Base-by-base conservation (phyloP, 768 basidiomycete species). In the Chlorophyllum brunneum region DNA sequence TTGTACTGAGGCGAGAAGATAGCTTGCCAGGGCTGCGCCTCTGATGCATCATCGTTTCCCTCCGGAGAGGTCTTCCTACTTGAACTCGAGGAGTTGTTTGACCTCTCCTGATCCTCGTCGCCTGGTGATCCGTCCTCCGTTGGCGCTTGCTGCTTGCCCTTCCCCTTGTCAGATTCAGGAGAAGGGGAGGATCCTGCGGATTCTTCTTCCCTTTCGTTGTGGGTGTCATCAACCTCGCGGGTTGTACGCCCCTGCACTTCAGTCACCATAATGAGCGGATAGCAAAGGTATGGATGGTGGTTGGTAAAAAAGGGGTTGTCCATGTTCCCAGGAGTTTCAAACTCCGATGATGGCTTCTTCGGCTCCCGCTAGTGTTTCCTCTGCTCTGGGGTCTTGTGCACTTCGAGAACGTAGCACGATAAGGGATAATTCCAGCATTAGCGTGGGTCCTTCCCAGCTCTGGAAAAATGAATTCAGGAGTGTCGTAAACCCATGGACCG, bases 1-100 rank as follows among this genome's bases (percentile, higher is more conserved):
- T 80, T 86, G 71, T 88, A 81, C 55, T 83, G 74, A 1, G 88
- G 80, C 1, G 89, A 83, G 69, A 77, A 92, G 26, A 93, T 77
- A 31, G 90, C 90, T 66, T 92, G 91, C 90, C 91, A 92, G 23
- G 78, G 68, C 15, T 60, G 36, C 10, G 55, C 20, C 13, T 34
- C 44, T 30, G 43, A 18, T 3, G 22, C 33, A 24, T 24, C n/a
- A 10, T 18, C 34, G 5, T 37, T 20, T 9, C 27, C 43, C 27
- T 23, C 51, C n/a, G 44, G 16, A 6, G 43, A n/a, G 9, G 44
- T 8, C 10, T 8, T 22, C 20, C 24, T 11, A 2, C 30, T 18
- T 1, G 49, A 26, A 18, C 10, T 45, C 5, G 44, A 45, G 23
- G 43, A 37, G 11, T 23, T 36, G 10, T 26, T 27, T 22, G 51